These are phyloP conservation scores for Fusarium coicis DNA, from an alignment of 2,329 filamentous ascomycete species.

Conservation along the genomic window DNA sequence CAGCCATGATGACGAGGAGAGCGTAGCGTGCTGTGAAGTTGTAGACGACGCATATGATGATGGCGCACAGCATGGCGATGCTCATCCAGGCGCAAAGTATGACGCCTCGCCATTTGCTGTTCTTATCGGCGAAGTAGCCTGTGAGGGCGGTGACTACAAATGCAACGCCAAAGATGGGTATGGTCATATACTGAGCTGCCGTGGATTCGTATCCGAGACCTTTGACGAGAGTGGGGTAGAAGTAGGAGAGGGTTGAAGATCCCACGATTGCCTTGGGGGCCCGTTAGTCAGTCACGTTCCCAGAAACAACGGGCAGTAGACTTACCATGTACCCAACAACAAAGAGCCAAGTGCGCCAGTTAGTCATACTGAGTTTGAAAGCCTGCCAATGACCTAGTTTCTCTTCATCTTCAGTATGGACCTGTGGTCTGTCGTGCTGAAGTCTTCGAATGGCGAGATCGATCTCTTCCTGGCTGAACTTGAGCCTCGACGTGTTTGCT, in stretches of 20 bases:
- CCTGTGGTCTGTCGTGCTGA: background rate
- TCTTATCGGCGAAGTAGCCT: background rate
- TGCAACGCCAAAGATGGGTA: background rate
- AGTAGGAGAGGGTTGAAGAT: background rate
- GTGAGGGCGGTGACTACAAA: background rate
- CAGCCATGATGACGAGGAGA: background rate
- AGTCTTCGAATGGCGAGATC: background rate
- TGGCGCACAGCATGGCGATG: background rate
- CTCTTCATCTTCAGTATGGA: background rate
- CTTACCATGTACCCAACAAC: background rate
- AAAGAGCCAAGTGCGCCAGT: background rate
- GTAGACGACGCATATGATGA: background rate
- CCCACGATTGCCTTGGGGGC: background rate
- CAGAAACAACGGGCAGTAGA: background rate
- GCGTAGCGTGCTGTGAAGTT: background rate
- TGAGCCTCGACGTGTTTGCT: background rate
- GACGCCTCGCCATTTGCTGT: background rate
- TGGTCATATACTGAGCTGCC: background rate
- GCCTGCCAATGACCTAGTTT: background rate
- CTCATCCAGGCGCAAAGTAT: background rate
- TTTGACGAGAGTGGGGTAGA: background rate
- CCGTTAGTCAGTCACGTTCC: too few species aligned
- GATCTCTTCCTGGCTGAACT: background rate
- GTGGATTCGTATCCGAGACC: background rate
- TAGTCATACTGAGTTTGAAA: background rate